These are phyloP conservation scores for Gliomastix tumulicola DNA, from an alignment of 2,329 filamentous ascomycete species.

Conservation along the genomic window DNA sequence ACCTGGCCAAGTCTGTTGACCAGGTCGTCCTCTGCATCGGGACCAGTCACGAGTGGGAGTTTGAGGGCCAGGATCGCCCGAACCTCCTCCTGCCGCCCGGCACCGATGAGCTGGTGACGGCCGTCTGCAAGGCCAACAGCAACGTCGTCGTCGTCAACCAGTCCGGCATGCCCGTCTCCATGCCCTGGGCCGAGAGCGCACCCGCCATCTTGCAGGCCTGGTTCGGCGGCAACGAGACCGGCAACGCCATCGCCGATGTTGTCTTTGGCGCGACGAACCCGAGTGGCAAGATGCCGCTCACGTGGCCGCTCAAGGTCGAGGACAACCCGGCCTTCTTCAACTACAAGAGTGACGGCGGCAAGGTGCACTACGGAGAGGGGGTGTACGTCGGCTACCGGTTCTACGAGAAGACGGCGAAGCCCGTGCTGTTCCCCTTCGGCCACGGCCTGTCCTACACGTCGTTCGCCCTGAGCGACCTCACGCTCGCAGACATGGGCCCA, in stretches of 20 bases:
- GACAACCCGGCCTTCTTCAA: constrained; percentile 74
- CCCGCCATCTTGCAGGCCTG: constrained; percentile 31
- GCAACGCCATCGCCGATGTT: constrained; percentile 11
- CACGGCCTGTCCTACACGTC: constrained; percentile 73
- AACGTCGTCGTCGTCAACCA: constrained; percentile 70
- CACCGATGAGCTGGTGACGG: constrained; percentile 62
- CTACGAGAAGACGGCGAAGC: constrained; percentile 63
- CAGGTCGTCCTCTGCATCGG: constrained; percentile 75
- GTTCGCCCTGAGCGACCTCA: constrained; percentile 50
- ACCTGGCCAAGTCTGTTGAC: constrained; percentile 61
- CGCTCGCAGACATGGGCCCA: constrained; percentile 33
- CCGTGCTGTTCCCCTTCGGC: constrained; percentile 69
- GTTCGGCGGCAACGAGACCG: constrained; percentile 10
- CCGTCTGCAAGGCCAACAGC: constrained; percentile 59
- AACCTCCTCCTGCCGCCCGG: constrained; percentile 71
- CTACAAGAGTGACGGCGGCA: constrained; percentile 62
- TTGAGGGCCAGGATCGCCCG: constrained; percentile 70
- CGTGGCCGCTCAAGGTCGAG: constrained; percentile 59
- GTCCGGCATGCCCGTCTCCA: constrained; percentile 66
- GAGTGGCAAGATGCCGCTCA: constrained; percentile 66
- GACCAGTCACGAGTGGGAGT: constrained; percentile 75
- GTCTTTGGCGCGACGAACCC: constrained; percentile 9
- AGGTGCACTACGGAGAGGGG: constrained; percentile 72
- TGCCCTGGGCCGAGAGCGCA: constrained; percentile 59
- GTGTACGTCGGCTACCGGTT: constrained; percentile 76